Percentiles rank a stretch among this genome's conserved stretches.
These are phyloP conservation scores for Neofusicoccum umdonicola DNA, from an alignment of 2,329 filamentous ascomycete genomes.

Conservation along the genomic window DNA sequence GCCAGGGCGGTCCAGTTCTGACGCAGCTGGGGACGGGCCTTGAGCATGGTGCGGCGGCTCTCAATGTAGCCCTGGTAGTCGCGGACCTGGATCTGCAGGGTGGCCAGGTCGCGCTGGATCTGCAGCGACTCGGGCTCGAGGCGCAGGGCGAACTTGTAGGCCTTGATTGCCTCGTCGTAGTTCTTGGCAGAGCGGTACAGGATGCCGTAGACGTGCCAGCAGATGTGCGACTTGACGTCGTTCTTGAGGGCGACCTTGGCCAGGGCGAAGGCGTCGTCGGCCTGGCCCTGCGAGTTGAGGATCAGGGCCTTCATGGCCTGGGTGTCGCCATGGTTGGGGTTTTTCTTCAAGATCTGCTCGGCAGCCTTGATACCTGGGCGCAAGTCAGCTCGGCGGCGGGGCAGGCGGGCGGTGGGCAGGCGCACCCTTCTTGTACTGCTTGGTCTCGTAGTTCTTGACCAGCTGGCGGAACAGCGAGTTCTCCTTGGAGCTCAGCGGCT, in stretches of 20 bases:
- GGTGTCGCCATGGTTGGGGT: conserved; percentile 94
- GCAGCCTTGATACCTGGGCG: conserved; percentile 79
- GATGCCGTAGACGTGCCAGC: conserved; percentile 98
- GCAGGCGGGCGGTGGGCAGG: conserved; percentile 10
- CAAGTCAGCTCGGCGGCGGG: conserved; percentile 13
- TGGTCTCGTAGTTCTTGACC: conserved; percentile 94
- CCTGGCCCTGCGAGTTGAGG: conserved; percentile 86
- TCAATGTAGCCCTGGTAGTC: conserved; percentile 93
- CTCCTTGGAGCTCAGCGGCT: conserved; percentile 81
- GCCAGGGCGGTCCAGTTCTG: conserved; percentile 98
- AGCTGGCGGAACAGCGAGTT: conserved; percentile 90
- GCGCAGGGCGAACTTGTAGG: conserved; percentile 91
- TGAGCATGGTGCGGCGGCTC: conserved; percentile 83
- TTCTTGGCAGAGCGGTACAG: conserved; percentile 94
- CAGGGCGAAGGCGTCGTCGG: conserved; percentile 88
- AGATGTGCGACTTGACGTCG: conserved; percentile 99
- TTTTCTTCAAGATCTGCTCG: conserved; percentile 93
- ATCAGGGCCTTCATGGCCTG: conserved; percentile 99
- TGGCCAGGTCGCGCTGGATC: conserved; percentile 89
- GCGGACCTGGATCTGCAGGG: conserved; percentile 93
- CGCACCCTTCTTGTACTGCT: conserved; percentile 88
- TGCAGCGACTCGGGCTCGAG: conserved; percentile 92
- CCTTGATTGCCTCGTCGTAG: conserved; percentile 98
- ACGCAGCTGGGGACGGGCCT: conserved; percentile 74
- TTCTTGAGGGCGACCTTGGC: conserved; percentile 89